phyloP scores from a whole-genome alignment of 2,329 filamentous ascomycete species.

The Tympanopsis confertula region DNA sequence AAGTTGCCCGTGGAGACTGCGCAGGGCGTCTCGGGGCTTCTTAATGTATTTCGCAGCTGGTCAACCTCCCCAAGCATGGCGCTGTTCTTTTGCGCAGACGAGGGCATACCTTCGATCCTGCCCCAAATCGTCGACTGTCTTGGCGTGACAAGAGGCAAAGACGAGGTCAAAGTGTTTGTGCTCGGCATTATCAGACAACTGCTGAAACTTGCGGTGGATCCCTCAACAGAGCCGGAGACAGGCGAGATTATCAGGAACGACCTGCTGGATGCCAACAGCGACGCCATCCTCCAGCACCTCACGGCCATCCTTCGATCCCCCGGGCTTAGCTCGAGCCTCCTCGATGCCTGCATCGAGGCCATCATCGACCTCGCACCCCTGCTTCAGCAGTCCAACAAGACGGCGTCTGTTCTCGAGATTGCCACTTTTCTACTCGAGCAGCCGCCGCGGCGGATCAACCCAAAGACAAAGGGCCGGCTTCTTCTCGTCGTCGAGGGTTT shows the following conservation, averaged over 20 bases:
- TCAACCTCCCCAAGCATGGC: conserved; percentile 55
- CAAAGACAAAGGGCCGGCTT: conserved; percentile 71
- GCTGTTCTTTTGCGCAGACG: conserved; percentile 50
- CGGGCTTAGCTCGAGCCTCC: conserved; percentile 55
- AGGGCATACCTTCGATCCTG: conserved; percentile 47
- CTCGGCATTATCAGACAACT: conserved; percentile 65
- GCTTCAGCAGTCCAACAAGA: conserved; percentile 56
- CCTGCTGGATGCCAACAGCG: conserved; percentile 43
- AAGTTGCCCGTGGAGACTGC: conserved; percentile 76
- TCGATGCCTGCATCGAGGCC: conserved; percentile 68
- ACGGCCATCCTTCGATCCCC: conserved; percentile 51
- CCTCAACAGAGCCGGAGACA: conserved; percentile 41
- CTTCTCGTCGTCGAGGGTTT: conserved; percentile 74
- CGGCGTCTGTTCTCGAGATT: conserved; percentile 68
- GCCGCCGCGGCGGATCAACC: conserved; percentile 71
- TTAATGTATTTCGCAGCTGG: conserved; percentile 75
- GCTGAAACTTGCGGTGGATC: conserved; percentile 44
- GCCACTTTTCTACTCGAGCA: conserved; percentile 73
- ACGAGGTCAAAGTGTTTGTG: conserved; percentile 75
- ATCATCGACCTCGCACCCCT: conserved; percentile 67
- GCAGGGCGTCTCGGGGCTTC: conserved; percentile 73
- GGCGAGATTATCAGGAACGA: conserved; percentile 42
- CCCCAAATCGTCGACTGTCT: conserved; percentile 63
- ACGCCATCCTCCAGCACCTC: conserved; percentile 55
- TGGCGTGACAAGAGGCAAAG: conserved; percentile 62